These are phyloP conservation scores for Heritiera littoralis DNA, from an alignment of 345 rosid genomes.

Conservation along the genomic window DNA sequence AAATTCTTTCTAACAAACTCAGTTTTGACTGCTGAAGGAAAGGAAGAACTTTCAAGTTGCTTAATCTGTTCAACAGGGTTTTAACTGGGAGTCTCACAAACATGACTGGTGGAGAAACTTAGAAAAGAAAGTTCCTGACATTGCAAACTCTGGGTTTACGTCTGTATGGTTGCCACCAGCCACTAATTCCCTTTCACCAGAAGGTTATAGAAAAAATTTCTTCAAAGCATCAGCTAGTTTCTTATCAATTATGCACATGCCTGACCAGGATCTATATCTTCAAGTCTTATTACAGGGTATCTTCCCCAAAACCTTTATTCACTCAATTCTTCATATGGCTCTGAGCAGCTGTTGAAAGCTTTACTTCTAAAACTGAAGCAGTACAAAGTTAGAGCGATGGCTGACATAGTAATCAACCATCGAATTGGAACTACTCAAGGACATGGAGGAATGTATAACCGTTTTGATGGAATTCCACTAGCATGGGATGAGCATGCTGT, in stretches of 20 bases:
- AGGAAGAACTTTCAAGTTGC: conserved; percentile 17
- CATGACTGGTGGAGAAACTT: conserved; percentile 88
- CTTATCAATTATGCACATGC: neutral
- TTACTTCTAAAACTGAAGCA: conserved; percentile 77
- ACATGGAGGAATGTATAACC: conserved; percentile 81
- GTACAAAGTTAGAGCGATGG: conserved; percentile 82
- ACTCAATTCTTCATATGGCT: conserved; percentile 79
- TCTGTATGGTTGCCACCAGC: conserved; percentile 91
- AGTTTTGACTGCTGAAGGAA: conserved; percentile 19
- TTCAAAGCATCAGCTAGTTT: conserved; percentile 16
- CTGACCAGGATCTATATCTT: conserved; percentile 4
- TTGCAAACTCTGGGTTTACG: conserved; percentile 86
- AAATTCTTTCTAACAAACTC: conserved; percentile 12
- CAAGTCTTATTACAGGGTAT: conserved; percentile 53
- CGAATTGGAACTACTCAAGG: conserved; percentile 86
- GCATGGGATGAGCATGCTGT: conserved; percentile 88
- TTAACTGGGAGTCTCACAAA: conserved; percentile 94
- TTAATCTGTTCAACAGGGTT: conserved; percentile 52
- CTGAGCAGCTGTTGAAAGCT: conserved; percentile 62
- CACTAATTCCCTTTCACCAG: conserved; percentile 69
- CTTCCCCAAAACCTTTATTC: conserved; percentile 87
- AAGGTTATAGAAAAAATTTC: conserved; percentile 50
- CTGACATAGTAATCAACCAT: conserved; percentile 92
- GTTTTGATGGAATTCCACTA: conserved; percentile 81
- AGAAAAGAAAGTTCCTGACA: conserved; percentile 64